Base-by-base conservation (phyloP, 306 rosid species). In the Sicyos edulis region DNA sequence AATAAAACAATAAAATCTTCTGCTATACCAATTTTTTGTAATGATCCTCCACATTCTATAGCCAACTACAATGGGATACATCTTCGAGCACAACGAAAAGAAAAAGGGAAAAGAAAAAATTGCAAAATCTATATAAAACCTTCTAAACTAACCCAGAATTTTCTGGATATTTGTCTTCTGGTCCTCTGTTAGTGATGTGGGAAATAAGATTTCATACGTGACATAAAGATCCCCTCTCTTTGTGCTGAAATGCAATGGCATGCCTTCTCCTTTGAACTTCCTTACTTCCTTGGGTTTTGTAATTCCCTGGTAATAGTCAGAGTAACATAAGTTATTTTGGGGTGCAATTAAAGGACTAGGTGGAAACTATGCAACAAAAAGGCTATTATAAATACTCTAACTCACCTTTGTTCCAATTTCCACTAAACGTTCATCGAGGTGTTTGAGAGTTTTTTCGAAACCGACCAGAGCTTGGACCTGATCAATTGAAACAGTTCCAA, bases 391-490 rank as follows among this genome's bases (percentile, higher is more conserved):
- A 44, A 32, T 13, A 21, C 8, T 34, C 10, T 15, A 65, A 57
- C 89, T 73, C 63, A 93, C 99, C 99, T 84, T 88, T 51, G 97
- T 66, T 85, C 97, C 62, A 19, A 93, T 82, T 76, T 93, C 84
- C 45, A 93, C 96, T 73, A 83, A 79, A 86, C 82, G 99, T 71
- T 88, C 99, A 59, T 93, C 99, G 9, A 91, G 86, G 81, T 93
- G 99, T 78, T 88, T 86, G 60, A 93, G 51, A 57, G 83, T 86
- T 85, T 91, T 93, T 84, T 93, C 92, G 75, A 88, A 93, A 63
- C 99, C 97, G 49, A 88, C 97, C 37, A 93, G 92, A 32, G 99
- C 96, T 93, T 93, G 96, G 82, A 93, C 96, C 98, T 90, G 79
- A 72, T 79, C 53, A 74, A 66, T 74, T 29, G 58, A 63, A 53